Evolutionary conservation across 345 rosid species (phyloP).

Genomic region (Gossypium australe): DNA sequence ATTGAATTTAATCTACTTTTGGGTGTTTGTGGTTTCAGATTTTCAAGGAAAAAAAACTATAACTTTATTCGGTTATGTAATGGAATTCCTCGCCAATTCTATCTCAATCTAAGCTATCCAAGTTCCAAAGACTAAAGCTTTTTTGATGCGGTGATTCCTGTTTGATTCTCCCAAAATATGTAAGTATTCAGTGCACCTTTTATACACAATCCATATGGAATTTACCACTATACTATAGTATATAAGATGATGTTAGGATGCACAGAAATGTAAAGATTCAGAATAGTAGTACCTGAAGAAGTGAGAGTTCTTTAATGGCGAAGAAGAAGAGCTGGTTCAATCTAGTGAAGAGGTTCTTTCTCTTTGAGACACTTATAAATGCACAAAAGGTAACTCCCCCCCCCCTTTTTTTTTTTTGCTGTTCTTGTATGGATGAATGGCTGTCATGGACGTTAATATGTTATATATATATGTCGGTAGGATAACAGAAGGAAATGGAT

Average conservation of each 20-base stretch:
- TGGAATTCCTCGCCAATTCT: neutral
- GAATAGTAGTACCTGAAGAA: neutral
- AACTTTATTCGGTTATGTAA: neutral
- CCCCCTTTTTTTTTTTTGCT: neutral
- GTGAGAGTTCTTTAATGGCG: constrained; percentile 42
- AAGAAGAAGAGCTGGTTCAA: constrained; percentile 71
- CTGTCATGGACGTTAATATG: neutral
- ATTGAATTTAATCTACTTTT: constrained; percentile 19
- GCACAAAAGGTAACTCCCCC: constrained; percentile 52
- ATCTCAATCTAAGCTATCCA: neutral
- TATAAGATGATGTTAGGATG: constrained; percentile 2
- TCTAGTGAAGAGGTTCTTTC: constrained; percentile 58
- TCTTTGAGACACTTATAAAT: constrained; percentile 39
- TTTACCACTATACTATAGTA: constrained; percentile 2
- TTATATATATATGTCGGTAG: constrained; percentile 27
- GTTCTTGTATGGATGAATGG: neutral
- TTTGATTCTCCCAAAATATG: constrained; percentile 20
- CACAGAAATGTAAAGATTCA: neutral
- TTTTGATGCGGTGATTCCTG: constrained; percentile 17
- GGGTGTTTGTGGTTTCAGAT: constrained; percentile 26
- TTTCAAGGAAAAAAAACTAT: constrained; percentile 15
- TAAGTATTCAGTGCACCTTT: constrained; percentile 15
- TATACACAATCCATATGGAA: constrained; percentile 7
- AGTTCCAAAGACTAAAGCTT: constrained; percentile 13
- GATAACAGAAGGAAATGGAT: constrained; percentile 67